phyloP scores from a whole-genome alignment of 495 filamentous ascomycete species.

The Elasticomyces elasticus region DNA sequence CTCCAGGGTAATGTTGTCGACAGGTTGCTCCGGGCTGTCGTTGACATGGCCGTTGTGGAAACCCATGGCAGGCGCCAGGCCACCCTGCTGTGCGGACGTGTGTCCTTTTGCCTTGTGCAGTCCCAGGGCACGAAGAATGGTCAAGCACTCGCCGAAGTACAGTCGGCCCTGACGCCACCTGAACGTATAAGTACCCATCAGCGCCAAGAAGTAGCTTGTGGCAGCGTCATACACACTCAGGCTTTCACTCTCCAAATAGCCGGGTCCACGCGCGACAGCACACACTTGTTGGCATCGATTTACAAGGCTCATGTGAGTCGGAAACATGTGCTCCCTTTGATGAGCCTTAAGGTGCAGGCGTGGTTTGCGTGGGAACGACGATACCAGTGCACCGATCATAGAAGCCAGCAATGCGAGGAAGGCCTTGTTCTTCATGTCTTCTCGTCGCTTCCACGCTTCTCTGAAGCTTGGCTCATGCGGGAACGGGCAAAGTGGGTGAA shows the following conservation, averaged over 20 bases:
- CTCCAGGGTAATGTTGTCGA: slow-evolving; percentile 66
- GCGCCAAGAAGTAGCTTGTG: slow-evolving; percentile 72
- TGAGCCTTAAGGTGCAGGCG: slow-evolving; percentile 58
- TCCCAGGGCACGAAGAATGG: slow-evolving; percentile 58
- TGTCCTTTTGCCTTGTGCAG: slow-evolving; percentile 43
- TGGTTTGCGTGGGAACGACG: slow-evolving; percentile 73
- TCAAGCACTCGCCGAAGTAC: slow-evolving; percentile 65
- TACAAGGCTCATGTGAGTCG: slow-evolving; percentile 61
- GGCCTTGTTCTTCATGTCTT: slow-evolving; percentile 55
- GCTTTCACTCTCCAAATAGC: slow-evolving; percentile 52
- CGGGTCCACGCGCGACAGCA: slow-evolving; percentile 56
- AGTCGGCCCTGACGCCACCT: slow-evolving; percentile 55
- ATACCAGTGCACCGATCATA: slow-evolving; percentile 68
- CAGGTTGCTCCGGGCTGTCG: slow-evolving; percentile 26
- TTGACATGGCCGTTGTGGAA: slow-evolving; percentile 28
- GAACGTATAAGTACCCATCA: slow-evolving; percentile 60
- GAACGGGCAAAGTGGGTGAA: slow-evolving; percentile 76
- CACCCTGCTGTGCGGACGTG: slow-evolving; percentile 5
- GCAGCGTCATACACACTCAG: slow-evolving; percentile 70
- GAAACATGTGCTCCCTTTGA: slow-evolving; percentile 45
- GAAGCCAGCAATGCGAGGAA: slow-evolving; percentile 72
- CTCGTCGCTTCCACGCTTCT: slow-evolving; percentile 54
- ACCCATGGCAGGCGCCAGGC: slow-evolving; percentile 4
- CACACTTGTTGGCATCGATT: slow-evolving; percentile 65
- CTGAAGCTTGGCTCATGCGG: slow-evolving; percentile 83